These are phyloP conservation scores for Silene coronaria DNA, from an alignment of 179 eudicot genomes.

Conservation along the genomic window DNA sequence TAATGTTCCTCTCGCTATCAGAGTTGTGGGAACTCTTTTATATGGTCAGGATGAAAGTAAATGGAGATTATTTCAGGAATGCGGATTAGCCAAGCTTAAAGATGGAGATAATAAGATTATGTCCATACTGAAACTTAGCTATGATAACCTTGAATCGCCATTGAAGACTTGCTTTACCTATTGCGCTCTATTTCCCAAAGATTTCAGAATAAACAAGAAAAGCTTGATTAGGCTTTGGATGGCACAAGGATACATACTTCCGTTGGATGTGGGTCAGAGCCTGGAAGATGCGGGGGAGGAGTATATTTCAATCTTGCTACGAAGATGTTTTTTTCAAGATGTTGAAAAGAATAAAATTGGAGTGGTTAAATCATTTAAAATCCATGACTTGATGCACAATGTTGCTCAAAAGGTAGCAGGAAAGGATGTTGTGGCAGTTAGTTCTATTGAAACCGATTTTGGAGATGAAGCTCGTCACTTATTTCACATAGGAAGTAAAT, in stretches of 20 bases:
- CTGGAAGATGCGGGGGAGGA: slow-evolving; percentile 26
- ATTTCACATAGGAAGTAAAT: background rate
- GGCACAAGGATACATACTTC: slow-evolving; percentile 18
- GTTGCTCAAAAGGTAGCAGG: slow-evolving; percentile 24
- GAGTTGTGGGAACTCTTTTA: background rate
- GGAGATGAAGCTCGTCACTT: slow-evolving; percentile 1
- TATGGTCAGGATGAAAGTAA: background rate
- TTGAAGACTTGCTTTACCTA: background rate
- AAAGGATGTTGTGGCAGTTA: background rate
- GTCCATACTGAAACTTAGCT: background rate
- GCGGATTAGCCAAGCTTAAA: background rate
- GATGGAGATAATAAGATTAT: background rate
- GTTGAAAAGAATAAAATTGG: slow-evolving; percentile 12
- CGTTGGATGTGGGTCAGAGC: slow-evolving; percentile 5
- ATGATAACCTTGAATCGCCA: slow-evolving; percentile 6
- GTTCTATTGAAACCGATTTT: background rate
- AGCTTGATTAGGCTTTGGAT: slow-evolving; percentile 19
- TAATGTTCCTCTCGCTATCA: background rate
- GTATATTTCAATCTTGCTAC: background rate
- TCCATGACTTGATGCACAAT: slow-evolving; percentile 35
- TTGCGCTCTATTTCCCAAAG: slow-evolving; percentile 7
- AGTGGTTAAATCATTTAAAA: slow-evolving; percentile 19
- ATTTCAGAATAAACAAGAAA: slow-evolving; percentile 18
- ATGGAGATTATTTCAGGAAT: background rate
- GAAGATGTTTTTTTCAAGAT: slow-evolving; percentile 31